Evolutionary conservation across 2,329 filamentous ascomycete genomes (phyloP).

Genomic region (Ascochyta koolunga): DNA sequence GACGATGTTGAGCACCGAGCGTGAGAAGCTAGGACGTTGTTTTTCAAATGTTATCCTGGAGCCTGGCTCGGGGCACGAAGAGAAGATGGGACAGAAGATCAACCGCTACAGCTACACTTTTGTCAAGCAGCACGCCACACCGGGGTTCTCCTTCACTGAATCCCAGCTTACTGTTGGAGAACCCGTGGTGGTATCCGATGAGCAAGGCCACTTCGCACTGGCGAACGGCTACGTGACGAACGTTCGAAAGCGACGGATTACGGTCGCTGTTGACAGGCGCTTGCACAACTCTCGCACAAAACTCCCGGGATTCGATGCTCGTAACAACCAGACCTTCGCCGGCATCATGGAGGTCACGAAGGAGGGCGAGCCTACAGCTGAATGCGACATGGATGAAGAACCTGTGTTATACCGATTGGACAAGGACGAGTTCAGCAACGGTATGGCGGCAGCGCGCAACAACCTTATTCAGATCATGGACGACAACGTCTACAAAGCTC

Average conservation of each 20-base stretch:
- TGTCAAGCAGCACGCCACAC: constrained; percentile 66
- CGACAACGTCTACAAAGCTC: constrained; percentile 71
- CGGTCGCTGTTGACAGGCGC: constrained; percentile 86
- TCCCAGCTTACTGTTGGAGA: constrained; percentile 88
- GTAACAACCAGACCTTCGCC: constrained; percentile 81
- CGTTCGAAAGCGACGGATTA: constrained; percentile 76
- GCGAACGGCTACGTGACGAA: constrained; percentile 89
- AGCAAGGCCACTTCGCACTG: constrained; percentile 91
- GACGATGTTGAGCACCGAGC: constrained; percentile 91
- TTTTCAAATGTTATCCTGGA: constrained; percentile 88
- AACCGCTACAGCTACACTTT: constrained; percentile 91
- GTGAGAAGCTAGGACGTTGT: constrained; percentile 86
- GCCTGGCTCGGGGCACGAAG: constrained; percentile 74
- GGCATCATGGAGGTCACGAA: constrained; percentile 86
- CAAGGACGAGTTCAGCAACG: constrained; percentile 98
- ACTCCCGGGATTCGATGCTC: constrained; percentile 75
- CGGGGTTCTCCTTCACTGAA: constrained; percentile 83
- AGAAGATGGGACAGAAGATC: constrained; percentile 76
- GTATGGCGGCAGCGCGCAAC: constrained; percentile 92
- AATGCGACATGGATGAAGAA: constrained; percentile 53
- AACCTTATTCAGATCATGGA: constrained; percentile 94
- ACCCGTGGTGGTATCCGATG: constrained; percentile 94
- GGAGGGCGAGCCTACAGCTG: constrained; percentile 50
- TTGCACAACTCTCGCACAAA: constrained; percentile 84
- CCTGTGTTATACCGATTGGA: constrained; percentile 82